Percentiles rank a stretch among this genome's conserved stretches.
Conservation (phyloP, 352 stramenopile species). For the Phytophthora constricta region DNA sequence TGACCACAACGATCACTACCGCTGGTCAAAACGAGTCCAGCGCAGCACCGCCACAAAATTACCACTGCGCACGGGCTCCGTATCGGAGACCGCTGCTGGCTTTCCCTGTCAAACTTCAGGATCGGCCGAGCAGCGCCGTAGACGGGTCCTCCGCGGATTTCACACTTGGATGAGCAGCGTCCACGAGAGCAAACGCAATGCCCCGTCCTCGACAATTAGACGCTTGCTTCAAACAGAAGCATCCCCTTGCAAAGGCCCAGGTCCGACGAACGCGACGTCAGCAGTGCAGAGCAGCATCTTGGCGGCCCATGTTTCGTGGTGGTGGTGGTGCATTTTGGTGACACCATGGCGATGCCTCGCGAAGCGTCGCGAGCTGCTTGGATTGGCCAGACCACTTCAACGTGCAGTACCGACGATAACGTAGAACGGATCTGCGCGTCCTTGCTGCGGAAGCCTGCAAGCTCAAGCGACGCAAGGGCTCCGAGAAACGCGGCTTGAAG, state of each 20-base stretch:
- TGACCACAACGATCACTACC: neutral
- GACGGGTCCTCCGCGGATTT: neutral
- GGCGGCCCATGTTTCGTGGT: too few relatives aligned
- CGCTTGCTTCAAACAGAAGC: neutral
- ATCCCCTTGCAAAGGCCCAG: neutral
- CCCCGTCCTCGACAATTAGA: neutral
- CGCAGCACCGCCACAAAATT: neutral
- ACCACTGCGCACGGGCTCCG: too few relatives aligned
- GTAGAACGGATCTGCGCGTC: neutral
- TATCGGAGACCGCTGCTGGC: too few relatives aligned
- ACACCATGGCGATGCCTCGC: too few relatives aligned
- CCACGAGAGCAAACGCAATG: neutral
- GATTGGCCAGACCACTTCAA: too few relatives aligned
- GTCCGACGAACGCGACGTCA: neutral
- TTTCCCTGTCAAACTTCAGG: neutral
- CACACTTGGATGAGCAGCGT: neutral
- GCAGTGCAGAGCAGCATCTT: neutral
- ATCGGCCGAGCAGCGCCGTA: neutral
- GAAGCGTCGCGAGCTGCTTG: neutral
- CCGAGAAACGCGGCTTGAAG: neutral
- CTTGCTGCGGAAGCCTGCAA: neutral
- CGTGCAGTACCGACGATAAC: neutral
- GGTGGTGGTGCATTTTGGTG: too few relatives aligned
- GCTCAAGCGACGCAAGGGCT: neutral
- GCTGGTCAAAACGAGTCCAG: constrained; percentile 4